phyloP scores from a whole-genome alignment of 2,329 filamentous ascomycete genomes.

The Ascochyta lentis region DNA sequence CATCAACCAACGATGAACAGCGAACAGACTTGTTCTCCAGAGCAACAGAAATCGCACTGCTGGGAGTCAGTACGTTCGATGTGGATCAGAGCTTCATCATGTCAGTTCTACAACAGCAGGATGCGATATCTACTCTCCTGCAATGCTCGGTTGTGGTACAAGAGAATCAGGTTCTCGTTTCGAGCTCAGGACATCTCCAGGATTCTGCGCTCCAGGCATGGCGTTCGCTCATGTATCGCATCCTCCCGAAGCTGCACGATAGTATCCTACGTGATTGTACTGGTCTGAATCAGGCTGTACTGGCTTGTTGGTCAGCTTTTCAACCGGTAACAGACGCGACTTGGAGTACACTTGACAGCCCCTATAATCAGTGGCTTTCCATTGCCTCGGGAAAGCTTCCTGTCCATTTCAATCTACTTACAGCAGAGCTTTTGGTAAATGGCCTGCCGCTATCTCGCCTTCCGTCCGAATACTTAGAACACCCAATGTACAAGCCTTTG shows the following conservation, averaged over 20 bases:
- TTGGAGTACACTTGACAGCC: constrained; percentile 21
- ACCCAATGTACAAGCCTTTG: constrained; percentile 51
- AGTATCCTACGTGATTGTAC: constrained; percentile 7
- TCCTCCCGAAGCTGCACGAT: constrained; percentile 13
- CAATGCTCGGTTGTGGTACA: constrained; percentile 31
- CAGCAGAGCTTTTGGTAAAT: constrained; percentile 60
- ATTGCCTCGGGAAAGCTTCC: constrained; percentile 20
- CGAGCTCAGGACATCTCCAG: constrained; percentile 8
- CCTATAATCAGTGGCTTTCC: constrained; percentile 44
- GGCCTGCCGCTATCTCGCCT: constrained; percentile 58
- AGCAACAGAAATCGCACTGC: constrained; percentile 51
- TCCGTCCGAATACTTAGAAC: constrained; percentile 53
- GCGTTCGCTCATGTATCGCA: constrained; percentile 25
- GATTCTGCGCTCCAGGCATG: constrained; percentile 23
- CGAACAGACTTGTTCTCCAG: constrained; percentile 43
- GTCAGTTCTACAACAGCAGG: constrained; percentile 31
- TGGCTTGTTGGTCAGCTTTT: constrained; percentile 30
- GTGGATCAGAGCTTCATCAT: constrained; percentile 45
- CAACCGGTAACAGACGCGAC: neutral
- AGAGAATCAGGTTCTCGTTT: constrained; percentile 19
- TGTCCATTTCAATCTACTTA: constrained; percentile 58
- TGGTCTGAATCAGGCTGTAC: constrained; percentile 26
- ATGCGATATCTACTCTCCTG: constrained; percentile 24
- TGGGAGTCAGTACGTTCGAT: constrained; percentile 56
- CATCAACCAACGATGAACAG: constrained; percentile 30